Evolutionary conservation across 2,329 filamentous ascomycete genomes (phyloP).

Genomic region (Epichloe scottii): DNA sequence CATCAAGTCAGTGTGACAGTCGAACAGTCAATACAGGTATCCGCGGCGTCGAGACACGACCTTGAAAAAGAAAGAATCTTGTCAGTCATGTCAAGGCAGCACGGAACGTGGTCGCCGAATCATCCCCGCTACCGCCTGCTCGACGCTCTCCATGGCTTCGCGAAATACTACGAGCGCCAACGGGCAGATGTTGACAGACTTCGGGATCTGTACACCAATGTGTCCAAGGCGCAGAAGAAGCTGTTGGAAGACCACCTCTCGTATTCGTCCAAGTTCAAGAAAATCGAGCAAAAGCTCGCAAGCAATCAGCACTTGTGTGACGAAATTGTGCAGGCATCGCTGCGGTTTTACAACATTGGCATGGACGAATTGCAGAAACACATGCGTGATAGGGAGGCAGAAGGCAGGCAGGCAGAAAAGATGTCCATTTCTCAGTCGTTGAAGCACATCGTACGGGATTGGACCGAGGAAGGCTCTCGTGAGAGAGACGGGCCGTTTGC

Average conservation of each 20-base stretch:
- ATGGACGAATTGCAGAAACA: slow-evolving; percentile 32
- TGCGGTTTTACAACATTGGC: slow-evolving; percentile 33
- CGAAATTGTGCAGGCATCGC: slow-evolving; percentile 29
- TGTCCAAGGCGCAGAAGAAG: slow-evolving; percentile 21
- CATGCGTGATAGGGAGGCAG: slow-evolving; percentile 23
- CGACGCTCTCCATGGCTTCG: slow-evolving; percentile 26
- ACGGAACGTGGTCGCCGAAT: slow-evolving; percentile 20
- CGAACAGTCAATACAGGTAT: slow-evolving; percentile 10
- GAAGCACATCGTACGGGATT: slow-evolving; percentile 46
- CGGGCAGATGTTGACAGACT: slow-evolving; percentile 24
- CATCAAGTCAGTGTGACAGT: slow-evolving; percentile 17
- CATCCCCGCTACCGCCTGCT: slow-evolving; percentile 28
- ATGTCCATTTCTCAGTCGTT: slow-evolving; percentile 38
- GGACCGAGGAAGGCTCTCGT: slow-evolving; percentile 33
- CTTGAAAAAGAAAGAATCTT: slow-evolving; percentile 20
- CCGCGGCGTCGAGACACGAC: slow-evolving; percentile 14
- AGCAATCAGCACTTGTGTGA: slow-evolving; percentile 33
- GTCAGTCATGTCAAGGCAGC: slow-evolving; percentile 15
- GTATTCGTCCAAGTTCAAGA: slow-evolving; percentile 41
- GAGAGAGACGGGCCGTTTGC: slow-evolving; percentile 33
- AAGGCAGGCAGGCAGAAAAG: slow-evolving; percentile 28
- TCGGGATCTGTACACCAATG: slow-evolving; percentile 23
- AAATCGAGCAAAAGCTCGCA: slow-evolving; percentile 28
- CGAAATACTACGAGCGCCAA: slow-evolving; percentile 21
- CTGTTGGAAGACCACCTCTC: slow-evolving; percentile 40